Percentiles rank a stretch among this genome's conserved stretches.
Conservation (phyloP, 805 yeast genomes). For the Candida piceae region DNA sequence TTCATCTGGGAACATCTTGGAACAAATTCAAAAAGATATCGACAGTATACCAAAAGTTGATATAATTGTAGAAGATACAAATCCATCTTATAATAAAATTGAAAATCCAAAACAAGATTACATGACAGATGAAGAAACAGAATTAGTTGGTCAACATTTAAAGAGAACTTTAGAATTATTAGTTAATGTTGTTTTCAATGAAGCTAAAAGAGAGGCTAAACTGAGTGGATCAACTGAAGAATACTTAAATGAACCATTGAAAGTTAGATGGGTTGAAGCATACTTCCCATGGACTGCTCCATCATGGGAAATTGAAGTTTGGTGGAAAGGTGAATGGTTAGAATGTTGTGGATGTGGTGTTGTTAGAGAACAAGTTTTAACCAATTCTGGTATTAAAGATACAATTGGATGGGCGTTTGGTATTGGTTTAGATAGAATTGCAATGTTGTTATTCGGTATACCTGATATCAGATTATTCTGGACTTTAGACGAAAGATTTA, state of each 20-base stretch:
- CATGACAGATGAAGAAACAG: slow-evolving; percentile 67
- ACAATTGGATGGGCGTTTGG: slow-evolving; percentile 98
- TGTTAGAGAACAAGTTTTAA: slow-evolving; percentile 71
- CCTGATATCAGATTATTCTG: slow-evolving; percentile 95
- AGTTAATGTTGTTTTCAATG: slow-evolving; percentile 76
- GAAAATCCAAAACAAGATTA: slow-evolving; percentile 76
- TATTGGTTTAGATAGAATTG: slow-evolving; percentile 88
- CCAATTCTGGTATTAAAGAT: slow-evolving; percentile 62
- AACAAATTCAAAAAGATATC: slow-evolving; percentile 52
- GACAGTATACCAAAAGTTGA: slow-evolving; percentile 60
- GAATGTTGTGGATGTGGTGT: slow-evolving; percentile 97
- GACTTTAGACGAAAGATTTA: slow-evolving; percentile 77
- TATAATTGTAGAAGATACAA: slow-evolving; percentile 73
- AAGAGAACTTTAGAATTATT: slow-evolving; percentile 81
- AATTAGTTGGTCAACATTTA: slow-evolving; percentile 67
- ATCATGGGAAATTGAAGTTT: slow-evolving; percentile 96
- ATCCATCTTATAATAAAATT: slow-evolving; percentile 44
- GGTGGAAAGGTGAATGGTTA: slow-evolving; percentile 98
- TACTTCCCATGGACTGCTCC: slow-evolving; percentile 99
- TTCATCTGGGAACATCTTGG: slow-evolving; percentile 30
- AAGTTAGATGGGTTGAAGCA: slow-evolving; percentile 91
- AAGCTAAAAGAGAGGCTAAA: slow-evolving; percentile 58
- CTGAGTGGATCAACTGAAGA: slow-evolving; percentile 51
- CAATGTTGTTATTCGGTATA: slow-evolving; percentile 91
- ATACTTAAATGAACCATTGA: slow-evolving; percentile 67